Conservation (phyloP, 345 rosid genomes). For the Salix dunnii region DNA sequence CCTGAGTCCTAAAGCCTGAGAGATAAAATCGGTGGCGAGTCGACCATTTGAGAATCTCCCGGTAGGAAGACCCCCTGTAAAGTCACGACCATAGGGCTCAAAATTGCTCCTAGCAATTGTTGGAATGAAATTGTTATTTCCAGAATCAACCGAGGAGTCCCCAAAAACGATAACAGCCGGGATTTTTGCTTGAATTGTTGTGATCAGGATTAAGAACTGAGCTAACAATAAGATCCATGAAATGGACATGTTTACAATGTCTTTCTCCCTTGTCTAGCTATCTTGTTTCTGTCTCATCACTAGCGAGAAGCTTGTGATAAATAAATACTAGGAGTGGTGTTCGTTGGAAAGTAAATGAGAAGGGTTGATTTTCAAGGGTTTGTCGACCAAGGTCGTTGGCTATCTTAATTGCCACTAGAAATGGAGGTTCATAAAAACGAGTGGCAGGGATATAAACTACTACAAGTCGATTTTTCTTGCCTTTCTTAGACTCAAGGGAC, state of each 20-base stretch:
- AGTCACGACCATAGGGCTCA: slow-evolving; percentile 25
- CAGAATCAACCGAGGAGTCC: slow-evolving; percentile 27
- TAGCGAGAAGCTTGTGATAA: neutral
- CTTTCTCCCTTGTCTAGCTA: neutral
- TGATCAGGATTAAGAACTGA: neutral
- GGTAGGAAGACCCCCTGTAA: slow-evolving; percentile 15
- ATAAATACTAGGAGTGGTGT: neutral
- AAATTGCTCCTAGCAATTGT: slow-evolving; percentile 26
- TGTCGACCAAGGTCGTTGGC: neutral
- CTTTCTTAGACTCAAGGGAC: too few species aligned
- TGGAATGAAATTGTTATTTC: slow-evolving; percentile 20
- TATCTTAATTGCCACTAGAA: slow-evolving; percentile 5
- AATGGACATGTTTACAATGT: slow-evolving; percentile 4
- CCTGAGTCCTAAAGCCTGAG: slow-evolving; percentile 22
- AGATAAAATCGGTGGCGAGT: slow-evolving; percentile 24
- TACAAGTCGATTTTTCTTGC: too few species aligned
- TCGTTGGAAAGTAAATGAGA: neutral
- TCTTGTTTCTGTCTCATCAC: too few species aligned
- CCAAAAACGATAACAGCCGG: slow-evolving; percentile 23
- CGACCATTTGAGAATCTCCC: slow-evolving; percentile 32
- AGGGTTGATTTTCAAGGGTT: neutral
- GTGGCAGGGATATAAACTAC: too few species aligned
- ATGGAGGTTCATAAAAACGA: neutral
- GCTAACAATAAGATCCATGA: neutral
- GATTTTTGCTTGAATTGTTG: slow-evolving; percentile 14